phyloP scores from a whole-genome alignment of 2,329 filamentous ascomycete species.

The Colletotrichum camelliae region DNA sequence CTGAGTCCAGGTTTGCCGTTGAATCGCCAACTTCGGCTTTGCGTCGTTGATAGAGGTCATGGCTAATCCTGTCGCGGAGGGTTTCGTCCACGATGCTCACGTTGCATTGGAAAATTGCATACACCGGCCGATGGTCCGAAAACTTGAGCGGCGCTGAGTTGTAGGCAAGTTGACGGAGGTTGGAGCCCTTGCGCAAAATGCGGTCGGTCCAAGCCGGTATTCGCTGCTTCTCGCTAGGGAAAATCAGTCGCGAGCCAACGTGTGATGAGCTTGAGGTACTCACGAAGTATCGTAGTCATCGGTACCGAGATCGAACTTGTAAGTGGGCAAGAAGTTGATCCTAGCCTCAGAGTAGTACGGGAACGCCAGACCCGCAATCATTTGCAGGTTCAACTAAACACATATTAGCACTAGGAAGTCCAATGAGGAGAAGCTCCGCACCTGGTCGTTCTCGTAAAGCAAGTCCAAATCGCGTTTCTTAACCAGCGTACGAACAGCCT shows the following conservation, averaged over 20 bases:
- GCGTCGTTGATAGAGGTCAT: slow-evolving; percentile 75
- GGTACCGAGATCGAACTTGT: slow-evolving; percentile 90
- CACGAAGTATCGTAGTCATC: slow-evolving; percentile 92
- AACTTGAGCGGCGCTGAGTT: slow-evolving; percentile 82
- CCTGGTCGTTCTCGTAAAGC: slow-evolving; percentile 91
- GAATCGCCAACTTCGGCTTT: slow-evolving; percentile 70
- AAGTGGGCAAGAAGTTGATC: slow-evolving; percentile 90
- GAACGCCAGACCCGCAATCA: slow-evolving; percentile 90
- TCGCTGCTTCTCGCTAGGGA: slow-evolving; percentile 78
- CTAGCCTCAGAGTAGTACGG: slow-evolving; percentile 89
- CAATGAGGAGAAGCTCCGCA: slow-evolving; percentile 33
- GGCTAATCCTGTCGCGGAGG: slow-evolving; percentile 74
- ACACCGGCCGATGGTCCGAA: slow-evolving; percentile 96
- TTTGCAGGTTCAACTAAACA: slow-evolving; percentile 83
- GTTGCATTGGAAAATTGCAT: slow-evolving; percentile 83
- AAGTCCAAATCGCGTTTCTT: slow-evolving; percentile 75
- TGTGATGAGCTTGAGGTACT: slow-evolving; percentile 30
- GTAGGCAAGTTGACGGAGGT: slow-evolving; percentile 84
- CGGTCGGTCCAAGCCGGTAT: slow-evolving; percentile 98
- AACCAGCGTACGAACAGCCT: slow-evolving; percentile 78
- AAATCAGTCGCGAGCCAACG: slow-evolving; percentile 32
- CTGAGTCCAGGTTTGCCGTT: slow-evolving; percentile 58
- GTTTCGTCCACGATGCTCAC: slow-evolving; percentile 82
- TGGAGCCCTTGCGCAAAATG: slow-evolving; percentile 83
- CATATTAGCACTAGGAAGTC: background rate